Evolutionary conservation across 164 flowering plant species (phyloP).

Genomic region (Umbellularia californica): DNA sequence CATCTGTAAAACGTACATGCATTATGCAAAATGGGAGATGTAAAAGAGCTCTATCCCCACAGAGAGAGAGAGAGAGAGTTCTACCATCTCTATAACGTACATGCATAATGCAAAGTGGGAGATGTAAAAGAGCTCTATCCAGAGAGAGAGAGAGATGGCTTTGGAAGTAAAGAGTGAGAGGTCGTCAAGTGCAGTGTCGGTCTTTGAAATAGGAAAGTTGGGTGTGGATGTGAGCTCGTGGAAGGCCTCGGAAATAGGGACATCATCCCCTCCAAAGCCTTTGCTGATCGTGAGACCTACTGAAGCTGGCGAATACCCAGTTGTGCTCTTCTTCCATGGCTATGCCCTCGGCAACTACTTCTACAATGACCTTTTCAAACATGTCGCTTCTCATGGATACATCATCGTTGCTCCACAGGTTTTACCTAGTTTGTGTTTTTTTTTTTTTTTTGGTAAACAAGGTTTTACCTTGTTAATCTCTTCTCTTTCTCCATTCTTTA

Average conservation of each 20-base stretch:
- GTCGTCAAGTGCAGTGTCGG: background rate
- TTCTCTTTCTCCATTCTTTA: background rate
- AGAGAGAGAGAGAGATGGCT: too few relatives aligned
- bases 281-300: conserved; percentile 33
- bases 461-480: conserved; percentile 19
- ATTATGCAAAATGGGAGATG: too few relatives aligned
- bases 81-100: too few relatives aligned
- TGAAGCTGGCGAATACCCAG: conserved; percentile 39
- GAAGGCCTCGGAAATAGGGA: background rate
- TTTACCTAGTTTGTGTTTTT: background rate
- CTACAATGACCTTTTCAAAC: conserved; percentile 48
- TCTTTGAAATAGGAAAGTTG: background rate
- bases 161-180: background rate
- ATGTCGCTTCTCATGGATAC: conserved; percentile 70
- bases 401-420: conserved; percentile 68
- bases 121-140: too few relatives aligned
- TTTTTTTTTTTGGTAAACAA: conserved; percentile 1
- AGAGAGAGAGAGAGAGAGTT: background rate
- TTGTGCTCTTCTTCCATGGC: conserved; percentile 53
- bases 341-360: conserved; percentile 36
- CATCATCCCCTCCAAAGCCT: conserved; percentile 5
- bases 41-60: too few relatives aligned
- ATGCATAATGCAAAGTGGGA: too few relatives aligned
- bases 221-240: background rate
- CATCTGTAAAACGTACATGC: too few relatives aligned